Base-by-base conservation (phyloP, 768 basidiomycete species). In the Leccinellum rugosiceps region DNA sequence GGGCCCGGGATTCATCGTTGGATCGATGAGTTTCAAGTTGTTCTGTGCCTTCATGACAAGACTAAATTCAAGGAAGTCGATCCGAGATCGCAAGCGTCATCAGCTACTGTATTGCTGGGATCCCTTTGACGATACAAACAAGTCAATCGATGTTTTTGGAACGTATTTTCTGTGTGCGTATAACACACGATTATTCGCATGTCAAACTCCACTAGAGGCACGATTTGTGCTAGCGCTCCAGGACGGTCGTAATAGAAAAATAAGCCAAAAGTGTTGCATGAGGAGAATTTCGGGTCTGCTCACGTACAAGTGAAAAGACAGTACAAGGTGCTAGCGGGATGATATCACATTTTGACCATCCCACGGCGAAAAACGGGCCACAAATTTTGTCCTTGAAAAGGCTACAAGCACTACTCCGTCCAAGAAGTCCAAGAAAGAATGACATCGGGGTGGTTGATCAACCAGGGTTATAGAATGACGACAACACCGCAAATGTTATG, bases 41-140 rank as follows among this genome's bases (percentile, higher is more conserved):
- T 25, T 4, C 28, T 28, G 6, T 28, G 28, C 28, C 28, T 28
- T 28, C 25, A 25, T 25, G 25, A n/a, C n/a, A n/a, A 3, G 50
- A 43, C 49, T 61, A 45, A 61, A 62, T 11, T 51, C 60, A n/a
- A 62, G 61, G 35, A 63, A 23, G 43, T 25, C 56, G 30, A 58
- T 63, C 47, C 25, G 51, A 25, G 61, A 63, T 58, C 35, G n/a
- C 32, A 50, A 57, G 17, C 56, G n/a, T n/a, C n/a, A n/a, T n/a
- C n/a, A n/a, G n/a, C n/a, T n/a, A n/a, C n/a, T n/a, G n/a, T n/a
- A n/a, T n/a, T n/a, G n/a, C n/a, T n/a, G 21, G 23, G 14, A 59
- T 59, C 17, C 49, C 28, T 19, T 60, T n/a, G 17, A 38, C 58
- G 17, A 50, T 60, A 43, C 28, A 49, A 0, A 49, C 30, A 31